Base-by-base conservation (phyloP, 1,284 basidiomycete genomes). In the Pseudozyma thailandica region DNA sequence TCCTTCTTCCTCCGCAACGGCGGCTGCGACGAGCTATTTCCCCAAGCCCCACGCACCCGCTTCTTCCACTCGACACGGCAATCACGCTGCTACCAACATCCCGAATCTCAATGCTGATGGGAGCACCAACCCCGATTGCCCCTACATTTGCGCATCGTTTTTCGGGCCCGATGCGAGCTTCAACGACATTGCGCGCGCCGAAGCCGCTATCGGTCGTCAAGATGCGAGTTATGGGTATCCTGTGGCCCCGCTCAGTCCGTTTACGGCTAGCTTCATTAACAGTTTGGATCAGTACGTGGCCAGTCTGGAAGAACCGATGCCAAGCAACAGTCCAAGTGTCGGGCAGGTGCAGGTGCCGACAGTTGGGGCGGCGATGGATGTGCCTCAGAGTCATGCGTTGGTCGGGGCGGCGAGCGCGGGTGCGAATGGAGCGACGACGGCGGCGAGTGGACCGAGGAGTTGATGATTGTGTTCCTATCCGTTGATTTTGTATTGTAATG, bases 251-350 rank as follows among this genome's bases (percentile, higher is more conserved):
- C 20, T 72, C 25, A 62, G 58, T 27, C 69, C 69, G 0, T 72
- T 72, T 28, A 72, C 69, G 0, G 62, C 62, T 2, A 53, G 62
- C 38, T 72, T 72, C 23, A 72, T 72, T 45, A 59, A 66, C 28
- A 62, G 58, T 35, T 44, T 72, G 18, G 69, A 72, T 35, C 62
- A 72, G 62, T 72, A 72, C 42, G 69, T 66, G 28, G 58, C 69
- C 5, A 64, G 61, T 38, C 18, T 71, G 23, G 68, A 71, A 30
- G 68, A 71, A 47, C 68, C 68, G 5, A 9, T 71, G 50, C 68
- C 68, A 25, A 51, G 47, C 26, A 55, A 41, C 30, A 59, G 50
- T 33, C 42, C 54, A 0, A 35, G 33, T 35, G 13, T 35, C 13
- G 33, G 6, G 5, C 33, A 41, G 20, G 44, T 56, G n/a, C 44